Evolutionary conservation across 345 rosid genomes (phyloP).

Genomic region (Adansonia digitata): DNA sequence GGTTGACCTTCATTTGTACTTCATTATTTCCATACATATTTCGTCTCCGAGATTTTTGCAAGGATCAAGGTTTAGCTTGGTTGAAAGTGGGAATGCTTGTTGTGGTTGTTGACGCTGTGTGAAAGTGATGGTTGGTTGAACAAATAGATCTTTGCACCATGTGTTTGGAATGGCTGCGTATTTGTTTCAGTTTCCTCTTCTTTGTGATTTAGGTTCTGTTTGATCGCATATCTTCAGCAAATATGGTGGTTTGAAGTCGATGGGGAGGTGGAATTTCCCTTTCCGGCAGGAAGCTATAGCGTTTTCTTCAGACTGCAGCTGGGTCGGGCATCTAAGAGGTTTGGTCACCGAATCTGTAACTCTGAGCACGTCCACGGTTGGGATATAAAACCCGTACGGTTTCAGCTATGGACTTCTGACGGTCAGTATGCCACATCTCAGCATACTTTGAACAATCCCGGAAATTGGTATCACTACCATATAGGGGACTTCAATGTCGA

Average conservation of each 20-base stretch:
- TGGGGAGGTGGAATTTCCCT: constrained; percentile 87
- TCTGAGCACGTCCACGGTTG: constrained; percentile 85
- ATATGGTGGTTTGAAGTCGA: constrained; percentile 96
- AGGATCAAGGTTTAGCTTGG: not conserved
- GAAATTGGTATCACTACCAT: constrained; percentile 77
- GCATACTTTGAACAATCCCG: constrained; percentile 53
- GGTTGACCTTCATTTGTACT: not conserved
- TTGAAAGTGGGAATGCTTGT: not conserved
- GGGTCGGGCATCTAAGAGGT: constrained; percentile 55
- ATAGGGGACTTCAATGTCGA: constrained; percentile 73
- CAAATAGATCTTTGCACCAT: not conserved
- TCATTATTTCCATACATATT: not conserved
- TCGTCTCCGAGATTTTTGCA: too few relatives aligned
- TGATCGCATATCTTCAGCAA: constrained; percentile 88
- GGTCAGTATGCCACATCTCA: constrained; percentile 78
- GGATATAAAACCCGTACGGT: constrained; percentile 77
- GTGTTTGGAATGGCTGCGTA: not conserved
- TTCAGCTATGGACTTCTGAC: constrained; percentile 84
- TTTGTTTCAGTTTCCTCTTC: constrained; percentile 16
- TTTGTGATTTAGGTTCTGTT: constrained; percentile 44
- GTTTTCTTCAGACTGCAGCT: constrained; percentile 79
- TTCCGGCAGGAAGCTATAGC: constrained; percentile 80
- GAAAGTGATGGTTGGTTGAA: not conserved
- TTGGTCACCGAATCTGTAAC: constrained; percentile 70
- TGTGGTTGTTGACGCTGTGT: not conserved